Conservation (phyloP, 2,329 filamentous ascomycete species). For the Aspergillus intermedius region DNA sequence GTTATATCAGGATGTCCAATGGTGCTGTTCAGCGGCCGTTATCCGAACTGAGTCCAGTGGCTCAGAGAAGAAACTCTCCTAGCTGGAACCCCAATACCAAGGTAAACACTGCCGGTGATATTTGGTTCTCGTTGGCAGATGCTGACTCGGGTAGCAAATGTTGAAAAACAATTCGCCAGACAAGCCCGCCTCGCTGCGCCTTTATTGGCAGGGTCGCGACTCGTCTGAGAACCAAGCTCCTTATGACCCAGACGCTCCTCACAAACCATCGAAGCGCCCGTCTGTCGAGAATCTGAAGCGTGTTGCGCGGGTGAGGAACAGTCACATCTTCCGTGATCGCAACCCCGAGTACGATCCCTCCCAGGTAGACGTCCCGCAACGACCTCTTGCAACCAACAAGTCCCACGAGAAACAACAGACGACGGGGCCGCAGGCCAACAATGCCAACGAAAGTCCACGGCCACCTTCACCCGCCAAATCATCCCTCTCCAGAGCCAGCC, state of each 20-base stretch:
- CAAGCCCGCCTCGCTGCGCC: conserved; percentile 61
- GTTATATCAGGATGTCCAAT: conserved; percentile 58
- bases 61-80: conserved; percentile 83
- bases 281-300: conserved; percentile 94
- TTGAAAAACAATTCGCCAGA: conserved; percentile 4
- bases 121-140: not conserved
- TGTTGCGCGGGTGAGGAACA: conserved; percentile 94
- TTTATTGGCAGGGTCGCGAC: conserved; percentile 81
- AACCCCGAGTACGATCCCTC: conserved; percentile 88
- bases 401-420: conserved; percentile 57
- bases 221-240: conserved; percentile 64
- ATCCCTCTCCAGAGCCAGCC: conserved; percentile 63
- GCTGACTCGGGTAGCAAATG: not conserved
- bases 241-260: conserved; percentile 54
- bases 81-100: conserved; percentile 74
- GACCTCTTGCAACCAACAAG: conserved; percentile 63
- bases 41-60: conserved; percentile 80
- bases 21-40: conserved; percentile 64
- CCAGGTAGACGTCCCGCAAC: conserved; percentile 68
- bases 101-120: conserved; percentile 42
- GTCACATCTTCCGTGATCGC: conserved; percentile 91
- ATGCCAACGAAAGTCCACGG: conserved; percentile 61
- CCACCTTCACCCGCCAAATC: conserved; percentile 74
- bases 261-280: conserved; percentile 70
- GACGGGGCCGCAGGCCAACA: conserved; percentile 42